phyloP scores from a whole-genome alignment of 352 stramenopile genomes.

The Saprolegnia diclina region DNA sequence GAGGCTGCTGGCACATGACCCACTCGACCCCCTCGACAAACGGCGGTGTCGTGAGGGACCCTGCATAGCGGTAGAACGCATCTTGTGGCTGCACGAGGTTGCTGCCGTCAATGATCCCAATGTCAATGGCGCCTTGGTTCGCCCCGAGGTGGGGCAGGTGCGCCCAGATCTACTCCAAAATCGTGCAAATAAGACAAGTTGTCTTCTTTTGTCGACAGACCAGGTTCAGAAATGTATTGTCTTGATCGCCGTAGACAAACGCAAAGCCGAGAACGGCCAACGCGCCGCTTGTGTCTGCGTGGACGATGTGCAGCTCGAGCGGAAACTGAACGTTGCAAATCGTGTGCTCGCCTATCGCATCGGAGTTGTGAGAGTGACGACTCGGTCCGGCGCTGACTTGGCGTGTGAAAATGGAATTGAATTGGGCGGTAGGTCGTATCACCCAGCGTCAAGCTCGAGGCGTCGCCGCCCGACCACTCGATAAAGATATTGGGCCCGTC shows the following conservation, averaged over 20 bases:
- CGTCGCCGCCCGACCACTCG: not conserved
- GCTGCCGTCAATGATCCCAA: constrained; percentile 17
- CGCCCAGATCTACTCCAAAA: constrained; percentile 23
- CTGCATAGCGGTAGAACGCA: constrained; percentile 45
- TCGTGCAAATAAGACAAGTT: constrained; percentile 32
- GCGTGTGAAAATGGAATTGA: constrained; percentile 42
- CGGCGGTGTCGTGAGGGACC: constrained; percentile 62
- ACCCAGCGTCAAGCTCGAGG: constrained; percentile 26
- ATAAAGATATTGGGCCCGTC: constrained; percentile 1
- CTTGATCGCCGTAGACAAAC: constrained; percentile 32
- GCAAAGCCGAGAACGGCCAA: constrained; percentile 57
- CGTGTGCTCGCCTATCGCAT: constrained; percentile 33
- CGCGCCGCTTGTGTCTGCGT: constrained; percentile 33
- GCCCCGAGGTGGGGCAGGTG: not conserved
- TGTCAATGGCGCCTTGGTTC: not conserved
- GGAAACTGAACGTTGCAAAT: constrained; percentile 32
- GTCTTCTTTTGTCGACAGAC: constrained; percentile 53
- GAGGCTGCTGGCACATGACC: constrained; percentile 46
- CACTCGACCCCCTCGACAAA: constrained; percentile 68
- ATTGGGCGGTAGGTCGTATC: constrained; percentile 29
- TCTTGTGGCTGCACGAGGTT: not conserved
- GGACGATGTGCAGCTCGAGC: constrained; percentile 43
- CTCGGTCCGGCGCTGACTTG: no score
- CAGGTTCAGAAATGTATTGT: constrained; percentile 49
- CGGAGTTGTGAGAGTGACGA: not conserved